Base-by-base conservation (phyloP, 805 yeast genomes). In the Cyberlindnera meyerae region DNA sequence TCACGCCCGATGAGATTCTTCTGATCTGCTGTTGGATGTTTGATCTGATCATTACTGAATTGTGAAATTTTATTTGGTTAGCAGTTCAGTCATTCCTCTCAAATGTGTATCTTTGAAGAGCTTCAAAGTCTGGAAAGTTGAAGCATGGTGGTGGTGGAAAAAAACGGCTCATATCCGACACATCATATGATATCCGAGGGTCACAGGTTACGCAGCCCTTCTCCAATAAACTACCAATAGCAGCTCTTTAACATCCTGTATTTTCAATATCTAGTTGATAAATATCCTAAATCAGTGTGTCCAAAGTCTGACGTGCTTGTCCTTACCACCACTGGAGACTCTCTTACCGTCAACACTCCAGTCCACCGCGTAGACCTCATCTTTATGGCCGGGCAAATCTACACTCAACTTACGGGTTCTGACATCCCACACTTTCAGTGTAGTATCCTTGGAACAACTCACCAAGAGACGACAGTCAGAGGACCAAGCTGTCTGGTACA, bases 271-370 rank as follows among this genome's bases (percentile, higher is more conserved):
- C n/a, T n/a, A 20, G 22, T 20, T 20, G 9, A 20, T 20, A 20
- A 7, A 9, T 8, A 9, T 31, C 20, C 29, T 15, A 17, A 17
- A 15, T 34, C 36, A 81, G 55, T 80, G 86, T n/a, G 93, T 77
- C 98, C 98, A 93, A 41, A 93, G 66, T 53, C 97, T 73, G 17
- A 93, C 88, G 71, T 82, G 82, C 60, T 89, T 93, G 60, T 93
- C 98, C 57, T 88, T 89, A 35, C 98, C 97, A 15, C 97, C 98
- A 58, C 96, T 85, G n/a, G 90, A 95, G 11, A 93, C 97, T 48
- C 81, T 71, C 47, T 75, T 75, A 31, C 98, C 98, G 58, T 93
- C 98, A 38, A 82, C 77, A 66, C 96, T 85, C 98, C 98, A 93
- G 54, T 93, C 98, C 4, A 93, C 96, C 0, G 97, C 94, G 57